A percentile compares a stretch with the other conserved stretches of the same genome.
Evolutionary conservation across 306 rosid genomes (phyloP).

Genomic region (Cicer bijugum): DNA sequence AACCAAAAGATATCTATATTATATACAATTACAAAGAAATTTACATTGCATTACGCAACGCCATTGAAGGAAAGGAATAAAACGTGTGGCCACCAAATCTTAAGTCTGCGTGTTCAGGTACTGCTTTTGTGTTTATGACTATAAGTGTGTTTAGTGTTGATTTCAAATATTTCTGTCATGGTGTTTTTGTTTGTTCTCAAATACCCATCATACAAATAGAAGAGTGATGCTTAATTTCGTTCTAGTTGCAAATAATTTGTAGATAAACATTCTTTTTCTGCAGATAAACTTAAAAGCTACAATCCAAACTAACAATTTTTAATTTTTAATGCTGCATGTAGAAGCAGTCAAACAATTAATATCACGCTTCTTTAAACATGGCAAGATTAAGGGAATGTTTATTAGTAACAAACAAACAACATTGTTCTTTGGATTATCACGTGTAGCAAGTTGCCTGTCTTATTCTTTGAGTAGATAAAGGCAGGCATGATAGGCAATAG

Average conservation of each 20-base stretch:
- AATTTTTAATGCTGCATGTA: not conserved
- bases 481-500: not conserved
- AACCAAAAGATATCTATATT: too few species aligned
- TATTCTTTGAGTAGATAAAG: not conserved
- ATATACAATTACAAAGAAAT: too few species aligned
- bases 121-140: too few species aligned
- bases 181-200: too few species aligned
- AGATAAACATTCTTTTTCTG: not conserved
- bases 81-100: too few species aligned
- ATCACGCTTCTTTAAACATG: not conserved
- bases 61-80: too few species aligned
- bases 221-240: too few species aligned
- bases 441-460: not conserved
- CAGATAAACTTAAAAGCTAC: not conserved
- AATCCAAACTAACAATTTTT: not conserved
- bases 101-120: too few species aligned
- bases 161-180: too few species aligned
- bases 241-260: not conserved
- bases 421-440: constrained; percentile 5
- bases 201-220: too few species aligned
- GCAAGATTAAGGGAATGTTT: not conserved
- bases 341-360: constrained; percentile 35
- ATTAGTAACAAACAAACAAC: not conserved
- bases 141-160: too few species aligned
- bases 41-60: too few species aligned